Conservation (phyloP, 768 basidiomycete genomes). For the Suillus tomentosus region DNA sequence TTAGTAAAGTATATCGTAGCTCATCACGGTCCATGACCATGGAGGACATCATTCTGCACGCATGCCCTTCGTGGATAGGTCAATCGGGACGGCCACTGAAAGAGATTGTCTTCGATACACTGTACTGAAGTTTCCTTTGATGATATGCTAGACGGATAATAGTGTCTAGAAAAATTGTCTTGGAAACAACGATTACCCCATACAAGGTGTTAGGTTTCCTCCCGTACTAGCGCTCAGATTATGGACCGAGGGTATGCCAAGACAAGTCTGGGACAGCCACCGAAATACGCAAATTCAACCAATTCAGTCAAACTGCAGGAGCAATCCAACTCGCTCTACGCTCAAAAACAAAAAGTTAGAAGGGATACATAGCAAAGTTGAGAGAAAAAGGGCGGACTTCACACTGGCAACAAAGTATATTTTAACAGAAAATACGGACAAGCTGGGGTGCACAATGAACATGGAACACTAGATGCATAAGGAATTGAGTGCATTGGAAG, state of each 20-base stretch:
- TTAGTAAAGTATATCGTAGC: not conserved
- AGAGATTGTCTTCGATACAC: not conserved
- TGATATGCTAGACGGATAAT: not conserved
- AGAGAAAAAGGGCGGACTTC: not conserved
- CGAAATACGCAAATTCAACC: not conserved
- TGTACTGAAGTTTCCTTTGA: not conserved
- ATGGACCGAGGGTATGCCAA: not conserved
- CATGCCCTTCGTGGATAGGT: not conserved
- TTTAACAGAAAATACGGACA: not conserved
- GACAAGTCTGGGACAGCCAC: not conserved
- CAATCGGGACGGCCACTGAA: not conserved
- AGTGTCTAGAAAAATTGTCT: not conserved
- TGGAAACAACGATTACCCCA: not conserved
- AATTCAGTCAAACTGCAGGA: not conserved
- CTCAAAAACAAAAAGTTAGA: slow-evolving; percentile 3
- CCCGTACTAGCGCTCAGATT: not conserved
- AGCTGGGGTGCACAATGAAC: not conserved
- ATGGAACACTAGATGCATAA: slow-evolving; percentile 1
- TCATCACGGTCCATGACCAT: not conserved
- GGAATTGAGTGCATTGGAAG: slow-evolving; percentile 1
- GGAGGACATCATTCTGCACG: not conserved
- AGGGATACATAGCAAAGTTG: not conserved
- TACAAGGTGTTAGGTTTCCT: not conserved
- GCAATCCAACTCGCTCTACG: not conserved
- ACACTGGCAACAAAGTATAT: not conserved